These are phyloP conservation scores for Lactarius psammicola DNA, from an alignment of 768 basidiomycete species.

Conservation along the genomic window DNA sequence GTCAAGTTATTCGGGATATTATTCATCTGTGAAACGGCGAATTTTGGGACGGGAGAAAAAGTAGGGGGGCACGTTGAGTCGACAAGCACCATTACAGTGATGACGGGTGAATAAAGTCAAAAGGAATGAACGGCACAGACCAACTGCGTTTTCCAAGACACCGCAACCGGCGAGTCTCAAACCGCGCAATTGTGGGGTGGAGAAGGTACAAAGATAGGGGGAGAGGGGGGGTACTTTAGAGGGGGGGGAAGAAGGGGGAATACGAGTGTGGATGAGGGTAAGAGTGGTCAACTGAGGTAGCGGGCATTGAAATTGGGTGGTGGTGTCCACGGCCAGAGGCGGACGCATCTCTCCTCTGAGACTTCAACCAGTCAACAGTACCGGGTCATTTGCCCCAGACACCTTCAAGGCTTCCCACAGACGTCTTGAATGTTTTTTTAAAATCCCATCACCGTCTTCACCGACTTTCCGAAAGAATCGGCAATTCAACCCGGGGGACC, in stretches of 20 bases:
- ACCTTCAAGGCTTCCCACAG: not conserved
- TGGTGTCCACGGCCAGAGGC: not conserved
- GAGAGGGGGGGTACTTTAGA: not conserved
- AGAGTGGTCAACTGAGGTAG: not conserved
- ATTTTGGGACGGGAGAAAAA: not conserved
- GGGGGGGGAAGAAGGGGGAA: not conserved
- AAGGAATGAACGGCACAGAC: not conserved
- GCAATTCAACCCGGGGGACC: not conserved
- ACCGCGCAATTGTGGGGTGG: too few species aligned
- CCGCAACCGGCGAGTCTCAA: not conserved
- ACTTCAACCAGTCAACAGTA: not conserved
- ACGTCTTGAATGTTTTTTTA: not conserved
- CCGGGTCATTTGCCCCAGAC: not conserved
- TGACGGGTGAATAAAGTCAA: not conserved
- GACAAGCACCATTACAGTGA: too few species aligned
- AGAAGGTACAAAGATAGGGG: not conserved
- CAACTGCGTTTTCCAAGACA: not conserved
- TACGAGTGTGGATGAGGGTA: too few species aligned
- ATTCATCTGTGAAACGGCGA: not conserved
- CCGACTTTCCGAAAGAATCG: not conserved
- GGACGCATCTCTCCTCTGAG: not conserved
- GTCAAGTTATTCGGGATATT: not conserved
- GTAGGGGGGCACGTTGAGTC: not conserved
- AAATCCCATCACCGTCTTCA: not conserved
- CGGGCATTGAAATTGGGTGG: conserved; percentile 17